Conservation (phyloP, 306 rosid species). For the Glycine tomentella region DNA sequence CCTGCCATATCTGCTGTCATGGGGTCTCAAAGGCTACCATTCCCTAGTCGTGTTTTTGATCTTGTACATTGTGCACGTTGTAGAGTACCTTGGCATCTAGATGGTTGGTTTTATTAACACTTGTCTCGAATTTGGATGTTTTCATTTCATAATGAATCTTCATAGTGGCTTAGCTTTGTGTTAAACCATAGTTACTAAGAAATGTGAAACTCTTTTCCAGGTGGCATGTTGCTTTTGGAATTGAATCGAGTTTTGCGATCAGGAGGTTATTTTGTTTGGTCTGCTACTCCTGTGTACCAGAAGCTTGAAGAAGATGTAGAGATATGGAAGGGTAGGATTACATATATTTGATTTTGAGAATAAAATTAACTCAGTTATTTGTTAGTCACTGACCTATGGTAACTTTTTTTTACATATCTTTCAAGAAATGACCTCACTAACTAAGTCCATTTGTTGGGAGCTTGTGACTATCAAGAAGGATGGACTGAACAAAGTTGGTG, state of each 20-base stretch:
- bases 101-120: conserved; percentile 47
- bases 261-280: conserved; percentile 86
- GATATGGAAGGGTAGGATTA: conserved; percentile 79
- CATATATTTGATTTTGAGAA: conserved; percentile 1
- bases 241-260: conserved; percentile 83
- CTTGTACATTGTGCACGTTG: conserved; percentile 85
- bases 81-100: conserved; percentile 92
- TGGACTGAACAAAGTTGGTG: conserved; percentile 66
- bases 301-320: conserved; percentile 80
- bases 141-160: too few relatives aligned
- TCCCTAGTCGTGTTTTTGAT: conserved; percentile 82
- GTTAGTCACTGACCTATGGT: conserved; percentile 14
- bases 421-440: conserved; percentile 75
- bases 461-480: conserved; percentile 83
- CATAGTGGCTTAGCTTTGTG: too few relatives aligned
- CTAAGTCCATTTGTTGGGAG: conserved; percentile 90
- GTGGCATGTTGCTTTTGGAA: conserved; percentile 86
- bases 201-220: conserved; percentile 16
- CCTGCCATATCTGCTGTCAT: conserved; percentile 96
- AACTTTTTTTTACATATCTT: not conserved
- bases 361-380: not conserved
- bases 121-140: too few relatives aligned
- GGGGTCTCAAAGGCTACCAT: conserved; percentile 92
- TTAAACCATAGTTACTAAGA: too few relatives aligned
- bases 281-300: conserved; percentile 93